phyloP scores from a whole-genome alignment of 176 grass and related monocot species.

The Carex littledalei region DNA sequence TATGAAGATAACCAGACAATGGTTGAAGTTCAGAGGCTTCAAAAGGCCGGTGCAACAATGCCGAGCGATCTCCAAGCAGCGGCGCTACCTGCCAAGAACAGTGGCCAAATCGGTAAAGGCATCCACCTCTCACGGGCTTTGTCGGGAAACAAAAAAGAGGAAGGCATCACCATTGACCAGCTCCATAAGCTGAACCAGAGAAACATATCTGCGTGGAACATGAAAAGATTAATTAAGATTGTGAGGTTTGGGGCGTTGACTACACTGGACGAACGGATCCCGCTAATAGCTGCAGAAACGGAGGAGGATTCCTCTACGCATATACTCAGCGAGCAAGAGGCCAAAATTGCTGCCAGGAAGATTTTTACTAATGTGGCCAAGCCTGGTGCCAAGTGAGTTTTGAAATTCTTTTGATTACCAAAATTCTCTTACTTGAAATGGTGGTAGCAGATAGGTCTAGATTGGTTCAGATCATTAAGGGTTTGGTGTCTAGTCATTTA shows the following conservation, averaged over 20 bases:
- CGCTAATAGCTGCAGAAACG: constrained; percentile 18
- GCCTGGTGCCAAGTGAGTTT: constrained; percentile 56
- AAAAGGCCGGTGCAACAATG: constrained; percentile 54
- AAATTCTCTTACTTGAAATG: background rate
- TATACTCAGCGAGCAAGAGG: constrained; percentile 83
- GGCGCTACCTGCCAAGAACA: constrained; percentile 30
- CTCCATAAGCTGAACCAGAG: constrained; percentile 83
- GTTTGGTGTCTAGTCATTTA: background rate
- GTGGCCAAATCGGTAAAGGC: constrained; percentile 24
- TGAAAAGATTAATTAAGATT: constrained; percentile 90
- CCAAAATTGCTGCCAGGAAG: constrained; percentile 81
- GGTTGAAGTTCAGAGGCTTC: constrained; percentile 66
- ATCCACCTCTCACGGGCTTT: constrained; percentile 26
- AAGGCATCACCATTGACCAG: constrained; percentile 78
- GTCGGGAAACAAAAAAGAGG: constrained; percentile 41
- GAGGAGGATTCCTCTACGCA: constrained; percentile 39
- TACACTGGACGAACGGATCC: constrained; percentile 66
- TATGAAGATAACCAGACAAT: constrained; percentile 66
- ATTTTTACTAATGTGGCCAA: constrained; percentile 81
- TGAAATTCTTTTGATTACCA: background rate
- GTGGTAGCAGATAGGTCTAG: background rate
- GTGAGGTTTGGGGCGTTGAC: constrained; percentile 67
- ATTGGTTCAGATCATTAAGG: background rate
- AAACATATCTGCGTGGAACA: constrained; percentile 94
- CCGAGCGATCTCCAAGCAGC: constrained; percentile 47